These are phyloP conservation scores for Rubia tinctorum DNA, from an alignment of 305 asterid genomes.

Conservation along the genomic window DNA sequence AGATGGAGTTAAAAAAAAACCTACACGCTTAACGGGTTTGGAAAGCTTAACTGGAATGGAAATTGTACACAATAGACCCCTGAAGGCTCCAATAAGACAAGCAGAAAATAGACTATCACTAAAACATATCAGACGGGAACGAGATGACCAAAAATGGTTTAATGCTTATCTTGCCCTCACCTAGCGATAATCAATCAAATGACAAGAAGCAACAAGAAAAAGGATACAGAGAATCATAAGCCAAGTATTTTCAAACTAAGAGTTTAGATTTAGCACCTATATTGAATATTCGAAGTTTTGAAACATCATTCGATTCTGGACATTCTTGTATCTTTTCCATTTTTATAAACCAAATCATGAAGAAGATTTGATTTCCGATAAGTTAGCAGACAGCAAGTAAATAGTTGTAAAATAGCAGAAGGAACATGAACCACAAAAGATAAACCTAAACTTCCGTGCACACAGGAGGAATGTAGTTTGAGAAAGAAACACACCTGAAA, in stretches of 20 bases:
- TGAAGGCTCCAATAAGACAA: neutral
- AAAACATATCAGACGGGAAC: neutral
- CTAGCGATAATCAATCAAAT: neutral
- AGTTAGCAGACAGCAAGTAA: neutral
- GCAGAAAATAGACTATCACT: neutral
- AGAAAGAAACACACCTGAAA: constrained; percentile 44
- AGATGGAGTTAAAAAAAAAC: neutral
- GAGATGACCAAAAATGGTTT: neutral
- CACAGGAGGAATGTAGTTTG: constrained; percentile 1
- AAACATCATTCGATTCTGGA: neutral
- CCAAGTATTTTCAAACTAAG: neutral
- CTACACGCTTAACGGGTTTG: neutral
- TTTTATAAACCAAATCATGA: neutral
- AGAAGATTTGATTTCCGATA: neutral
- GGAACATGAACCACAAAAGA: neutral
- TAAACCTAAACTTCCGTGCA: neutral
- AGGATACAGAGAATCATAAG: neutral
- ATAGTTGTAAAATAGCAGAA: neutral
- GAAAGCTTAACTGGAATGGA: no score
- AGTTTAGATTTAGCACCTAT: neutral
- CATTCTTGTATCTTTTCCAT: neutral
- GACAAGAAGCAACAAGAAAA: neutral
- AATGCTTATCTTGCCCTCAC: neutral
- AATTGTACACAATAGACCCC: neutral
- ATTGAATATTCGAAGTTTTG: neutral